Conservation (phyloP, 2,329 filamentous ascomycete genomes). For the Aureobasidium sp. region DNA sequence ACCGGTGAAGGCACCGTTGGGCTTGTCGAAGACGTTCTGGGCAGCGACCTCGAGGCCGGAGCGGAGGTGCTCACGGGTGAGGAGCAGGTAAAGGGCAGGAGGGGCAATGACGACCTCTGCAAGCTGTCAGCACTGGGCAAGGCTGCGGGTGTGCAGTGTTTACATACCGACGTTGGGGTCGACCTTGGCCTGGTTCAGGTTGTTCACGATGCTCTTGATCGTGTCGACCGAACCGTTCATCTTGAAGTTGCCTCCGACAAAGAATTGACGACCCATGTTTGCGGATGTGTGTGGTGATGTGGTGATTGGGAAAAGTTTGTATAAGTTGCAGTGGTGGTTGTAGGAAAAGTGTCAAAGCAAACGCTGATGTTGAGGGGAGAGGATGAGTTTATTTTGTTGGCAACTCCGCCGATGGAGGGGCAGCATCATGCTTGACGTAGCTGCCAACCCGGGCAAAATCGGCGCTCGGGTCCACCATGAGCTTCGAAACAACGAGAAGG, state of each 20-base stretch:
- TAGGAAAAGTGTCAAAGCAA: conserved; percentile 8
- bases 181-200: conserved; percentile 79
- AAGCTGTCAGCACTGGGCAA: conserved; percentile 18
- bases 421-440: conserved; percentile 15
- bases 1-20: conserved; percentile 62
- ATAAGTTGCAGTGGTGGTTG: neutral
- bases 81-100: conserved; percentile 81
- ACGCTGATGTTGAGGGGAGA: conserved; percentile 9
- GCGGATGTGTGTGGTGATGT: conserved; percentile 15
- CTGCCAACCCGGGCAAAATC: neutral
- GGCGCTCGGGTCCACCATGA: neutral
- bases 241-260: conserved; percentile 91
- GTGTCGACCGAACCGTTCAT: conserved; percentile 93
- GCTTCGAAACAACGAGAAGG: conserved; percentile 5
- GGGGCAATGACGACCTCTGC: conserved; percentile 92
- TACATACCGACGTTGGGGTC: conserved; percentile 65
- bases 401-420: conserved; percentile 8
- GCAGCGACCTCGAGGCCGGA: conserved; percentile 76
- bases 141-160: neutral
- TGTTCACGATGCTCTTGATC: conserved; percentile 83
- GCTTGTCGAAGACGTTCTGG: conserved; percentile 94
- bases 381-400: conserved; percentile 11
- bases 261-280: conserved; percentile 37
- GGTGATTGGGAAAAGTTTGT: neutral
- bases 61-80: conserved; percentile 72